Evolutionary conservation across 73 alveolate genomes (phyloP).

Genomic region (Tetrahymena elliotti): DNA sequence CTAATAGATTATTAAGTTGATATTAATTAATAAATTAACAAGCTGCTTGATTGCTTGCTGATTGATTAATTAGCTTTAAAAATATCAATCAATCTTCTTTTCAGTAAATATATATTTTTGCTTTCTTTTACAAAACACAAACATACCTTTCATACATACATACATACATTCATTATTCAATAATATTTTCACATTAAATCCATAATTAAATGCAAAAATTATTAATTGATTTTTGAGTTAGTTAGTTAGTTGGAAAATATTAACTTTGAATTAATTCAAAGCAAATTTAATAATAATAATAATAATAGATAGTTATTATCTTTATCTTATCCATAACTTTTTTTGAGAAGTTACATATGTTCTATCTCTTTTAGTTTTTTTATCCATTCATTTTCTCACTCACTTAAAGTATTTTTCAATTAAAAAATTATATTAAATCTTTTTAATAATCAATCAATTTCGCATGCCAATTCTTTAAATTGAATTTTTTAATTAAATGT

Average conservation of each 20-base stretch:
- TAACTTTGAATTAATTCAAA: background rate
- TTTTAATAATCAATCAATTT: too few species aligned
- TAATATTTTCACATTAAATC: background rate
- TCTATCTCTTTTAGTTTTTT: background rate
- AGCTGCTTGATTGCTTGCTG: too few species aligned
- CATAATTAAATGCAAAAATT: background rate
- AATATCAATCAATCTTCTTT: background rate
- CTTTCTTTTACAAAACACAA: background rate
- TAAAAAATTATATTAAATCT: too few species aligned
- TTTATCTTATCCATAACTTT: background rate
- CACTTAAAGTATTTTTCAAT: too few species aligned
- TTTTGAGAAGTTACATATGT: background rate
- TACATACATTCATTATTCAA: background rate
- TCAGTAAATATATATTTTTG: background rate
- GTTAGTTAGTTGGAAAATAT: background rate
- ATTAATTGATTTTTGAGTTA: too few species aligned
- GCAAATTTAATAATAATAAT: background rate
- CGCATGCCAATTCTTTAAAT: too few species aligned
- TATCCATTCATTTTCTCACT: background rate
- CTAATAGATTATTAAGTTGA: background rate
- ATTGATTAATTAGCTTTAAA: background rate
- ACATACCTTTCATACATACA: too few species aligned
- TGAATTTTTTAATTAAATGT: too few species aligned
- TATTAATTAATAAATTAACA: background rate
- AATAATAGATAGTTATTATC: background rate